Conservation (phyloP, 257 asterid species). For the Salvia splendens region DNA sequence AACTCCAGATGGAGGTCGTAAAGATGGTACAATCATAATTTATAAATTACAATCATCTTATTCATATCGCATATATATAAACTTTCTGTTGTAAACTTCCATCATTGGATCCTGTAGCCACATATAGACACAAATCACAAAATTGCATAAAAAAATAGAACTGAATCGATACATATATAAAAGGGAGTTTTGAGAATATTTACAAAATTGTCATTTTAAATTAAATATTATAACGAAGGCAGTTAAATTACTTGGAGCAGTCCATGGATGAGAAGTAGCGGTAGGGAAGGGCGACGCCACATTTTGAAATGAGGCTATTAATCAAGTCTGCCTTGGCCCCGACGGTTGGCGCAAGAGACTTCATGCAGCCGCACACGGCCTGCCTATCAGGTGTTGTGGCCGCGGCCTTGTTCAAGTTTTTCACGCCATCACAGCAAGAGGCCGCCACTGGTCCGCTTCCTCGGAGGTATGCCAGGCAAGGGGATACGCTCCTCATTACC, state of each 20-base stretch:
- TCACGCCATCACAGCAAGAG: slow-evolving; percentile 41
- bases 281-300: slow-evolving; percentile 49
- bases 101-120: slow-evolving; percentile 25
- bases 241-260: slow-evolving; percentile 54
- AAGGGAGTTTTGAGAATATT: no score
- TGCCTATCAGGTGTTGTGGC: slow-evolving; percentile 38
- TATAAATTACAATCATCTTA: neutral
- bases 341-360: neutral
- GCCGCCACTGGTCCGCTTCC: slow-evolving; percentile 6
- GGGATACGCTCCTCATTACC: slow-evolving; percentile 22
- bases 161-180: no score
- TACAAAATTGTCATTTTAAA: no score
- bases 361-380: slow-evolving; percentile 39
- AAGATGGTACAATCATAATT: neutral
- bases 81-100: neutral
- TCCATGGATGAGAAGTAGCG: slow-evolving; percentile 42
- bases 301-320: slow-evolving; percentile 36
- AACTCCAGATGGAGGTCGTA: neutral
- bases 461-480: slow-evolving; percentile 37
- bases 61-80: no score
- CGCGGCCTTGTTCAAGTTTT: slow-evolving; percentile 28
- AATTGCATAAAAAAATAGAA: no score
- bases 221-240: no score
- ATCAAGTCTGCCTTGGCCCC: slow-evolving; percentile 25
- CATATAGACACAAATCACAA: neutral